Conservation (phyloP, 768 basidiomycete species). For the Boletales sp. region DNA sequence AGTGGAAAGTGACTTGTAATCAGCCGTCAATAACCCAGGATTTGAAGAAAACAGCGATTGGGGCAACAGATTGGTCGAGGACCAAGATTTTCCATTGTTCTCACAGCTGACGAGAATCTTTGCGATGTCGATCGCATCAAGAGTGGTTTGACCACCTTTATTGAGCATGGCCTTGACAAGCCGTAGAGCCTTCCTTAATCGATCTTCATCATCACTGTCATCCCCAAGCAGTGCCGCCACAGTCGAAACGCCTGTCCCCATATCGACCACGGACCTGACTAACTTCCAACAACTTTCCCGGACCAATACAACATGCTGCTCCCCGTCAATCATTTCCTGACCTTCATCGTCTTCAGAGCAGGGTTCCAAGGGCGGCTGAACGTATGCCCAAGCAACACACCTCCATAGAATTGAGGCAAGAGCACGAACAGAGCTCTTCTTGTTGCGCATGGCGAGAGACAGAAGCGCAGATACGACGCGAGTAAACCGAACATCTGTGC, state of each 20-base stretch:
- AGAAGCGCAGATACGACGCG: slow-evolving; percentile 50
- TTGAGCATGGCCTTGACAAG: slow-evolving; percentile 55
- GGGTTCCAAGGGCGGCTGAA: slow-evolving; percentile 44
- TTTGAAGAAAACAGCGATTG: slow-evolving; percentile 51
- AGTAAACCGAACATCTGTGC: slow-evolving; percentile 40
- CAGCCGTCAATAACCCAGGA: slow-evolving; percentile 53
- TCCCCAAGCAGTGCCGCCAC: slow-evolving; percentile 52
- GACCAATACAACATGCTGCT: slow-evolving; percentile 24
- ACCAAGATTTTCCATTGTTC: slow-evolving; percentile 39
- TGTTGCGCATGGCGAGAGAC: slow-evolving; percentile 54
- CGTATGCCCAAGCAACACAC: slow-evolving; percentile 59
- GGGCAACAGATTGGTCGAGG: slow-evolving; percentile 46
- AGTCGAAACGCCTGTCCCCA: slow-evolving; percentile 54
- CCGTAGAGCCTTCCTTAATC: slow-evolving; percentile 43
- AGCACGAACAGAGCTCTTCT: slow-evolving; percentile 60
- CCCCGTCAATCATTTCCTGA: slow-evolving; percentile 10
- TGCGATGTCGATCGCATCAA: slow-evolving; percentile 53
- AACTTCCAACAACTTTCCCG: slow-evolving; percentile 46
- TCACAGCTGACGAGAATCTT: slow-evolving; percentile 38
- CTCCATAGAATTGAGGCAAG: slow-evolving; percentile 66
- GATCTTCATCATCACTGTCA: slow-evolving; percentile 36
- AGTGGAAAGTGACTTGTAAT: slow-evolving; percentile 44
- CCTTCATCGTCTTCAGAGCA: slow-evolving; percentile 24
- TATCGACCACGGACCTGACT: slow-evolving; percentile 50
- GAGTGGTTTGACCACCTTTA: slow-evolving; percentile 48